Base-by-base conservation (phyloP, 2,329 filamentous ascomycete genomes). In the Ophioceras dolichostomum region DNA sequence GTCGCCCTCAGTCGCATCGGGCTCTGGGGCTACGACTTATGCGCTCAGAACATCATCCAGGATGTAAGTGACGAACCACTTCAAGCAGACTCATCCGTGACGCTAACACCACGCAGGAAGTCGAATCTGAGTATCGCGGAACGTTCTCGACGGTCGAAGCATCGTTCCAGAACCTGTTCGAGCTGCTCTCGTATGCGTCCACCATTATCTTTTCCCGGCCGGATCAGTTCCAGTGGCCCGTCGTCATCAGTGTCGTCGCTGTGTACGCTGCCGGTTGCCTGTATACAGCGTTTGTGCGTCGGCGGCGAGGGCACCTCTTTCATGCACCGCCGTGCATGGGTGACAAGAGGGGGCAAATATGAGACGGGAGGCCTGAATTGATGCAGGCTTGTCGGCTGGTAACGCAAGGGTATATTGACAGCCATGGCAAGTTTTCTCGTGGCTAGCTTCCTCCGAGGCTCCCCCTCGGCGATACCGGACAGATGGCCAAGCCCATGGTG, bases 111-210 rank as follows among this genome's bases (percentile, higher is more conserved):
- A 18, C 13, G 20, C 38, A 76, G 72, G 67, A 70, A 38, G 65
- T 79, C 16, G 62, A 70, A 29, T 57, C 62, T 13, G 55, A 63
- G n/a, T 52, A 63, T 28, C 70, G 83, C n/a, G 82, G 79, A 1
- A 59, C 66, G 0, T 87, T 88, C 46, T 85, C 80, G 0, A 62
- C 78, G 0, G 68, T 75, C 7, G 83, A 88, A 52, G 69, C 76
- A 8, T 68, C 75, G 0, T 65, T 77, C 28, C 82, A 87, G 51
- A 86, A 77, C 42, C 45, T 71, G 1, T 85, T 84, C 42, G 81
- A 87, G 53, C 64, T 86, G 34, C 54, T 76, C 2, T 77, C 79
- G 0, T 86, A 75, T 49, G 65, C 65, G 0, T 67, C 68, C 1
- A 87, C 82, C 0, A 75, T 84, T 41, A 50, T 78, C 4, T 84